Evolutionary conservation across 257 asterid genomes (phyloP).

Genomic region (Primulina eburnea): DNA sequence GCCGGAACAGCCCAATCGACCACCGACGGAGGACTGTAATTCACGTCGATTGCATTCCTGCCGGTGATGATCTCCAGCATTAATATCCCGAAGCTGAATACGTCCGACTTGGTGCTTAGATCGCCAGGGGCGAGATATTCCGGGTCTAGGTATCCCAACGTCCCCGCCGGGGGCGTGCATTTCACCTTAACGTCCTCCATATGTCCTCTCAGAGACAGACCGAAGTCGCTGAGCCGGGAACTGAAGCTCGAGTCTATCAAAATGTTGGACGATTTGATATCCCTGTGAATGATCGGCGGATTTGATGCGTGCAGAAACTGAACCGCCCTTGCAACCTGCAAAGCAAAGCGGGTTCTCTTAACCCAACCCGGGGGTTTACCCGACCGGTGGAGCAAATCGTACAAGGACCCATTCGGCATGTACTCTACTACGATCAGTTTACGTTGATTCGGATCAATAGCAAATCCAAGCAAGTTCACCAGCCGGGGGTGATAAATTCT

Average conservation of each 20-base stretch:
- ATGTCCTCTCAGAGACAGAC: conserved; percentile 71
- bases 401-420: conserved; percentile 77
- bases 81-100: conserved; percentile 79
- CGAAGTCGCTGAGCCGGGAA: conserved; percentile 82
- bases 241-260: conserved; percentile 50
- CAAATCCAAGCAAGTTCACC: conserved; percentile 69
- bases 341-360: conserved; percentile 55
- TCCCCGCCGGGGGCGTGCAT: conserved; percentile 93
- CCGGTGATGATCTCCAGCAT: conserved; percentile 75
- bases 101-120: conserved; percentile 79
- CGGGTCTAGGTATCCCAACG: conserved; percentile 86
- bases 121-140: conserved; percentile 84
- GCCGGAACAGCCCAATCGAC: conserved; percentile 82
- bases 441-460: conserved; percentile 34
- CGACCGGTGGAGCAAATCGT: conserved; percentile 59
- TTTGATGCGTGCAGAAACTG: conserved; percentile 53
- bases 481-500: conserved; percentile 53
- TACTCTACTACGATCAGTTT: conserved; percentile 70
- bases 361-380: conserved; percentile 64
- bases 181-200: conserved; percentile 65
- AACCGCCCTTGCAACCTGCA: conserved; percentile 70
- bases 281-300: conserved; percentile 84
- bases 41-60: conserved; percentile 75
- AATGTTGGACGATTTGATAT: conserved; percentile 74
- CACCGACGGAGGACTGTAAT: conserved; percentile 74